Evolutionary conservation across 306 rosid species (phyloP).

Genomic region (Citrullus amarus): DNA sequence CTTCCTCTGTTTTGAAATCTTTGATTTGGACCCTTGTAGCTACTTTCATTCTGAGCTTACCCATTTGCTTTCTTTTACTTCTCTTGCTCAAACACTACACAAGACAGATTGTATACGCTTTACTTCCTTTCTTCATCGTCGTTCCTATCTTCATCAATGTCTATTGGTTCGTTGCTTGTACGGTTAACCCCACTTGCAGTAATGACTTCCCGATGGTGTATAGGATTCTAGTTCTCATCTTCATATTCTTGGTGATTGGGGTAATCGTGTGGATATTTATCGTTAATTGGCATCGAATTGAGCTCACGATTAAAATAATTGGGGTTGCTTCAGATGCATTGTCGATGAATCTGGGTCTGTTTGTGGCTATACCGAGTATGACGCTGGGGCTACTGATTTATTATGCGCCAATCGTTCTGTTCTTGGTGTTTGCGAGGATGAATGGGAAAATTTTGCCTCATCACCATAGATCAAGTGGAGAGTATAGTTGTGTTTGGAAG

Average conservation of each 20-base stretch:
- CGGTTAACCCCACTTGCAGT: constrained; percentile 45
- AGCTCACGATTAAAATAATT: constrained; percentile 66
- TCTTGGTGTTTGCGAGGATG: constrained; percentile 59
- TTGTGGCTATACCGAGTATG: constrained; percentile 53
- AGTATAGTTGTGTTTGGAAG: constrained; percentile 66
- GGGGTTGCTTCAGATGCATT: constrained; percentile 71
- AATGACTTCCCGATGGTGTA: constrained; percentile 50
- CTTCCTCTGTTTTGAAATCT: constrained; percentile 26
- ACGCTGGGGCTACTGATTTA: constrained; percentile 39
- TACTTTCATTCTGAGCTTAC: constrained; percentile 50
- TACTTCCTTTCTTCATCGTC: constrained; percentile 51
- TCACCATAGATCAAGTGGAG: constrained; percentile 21
- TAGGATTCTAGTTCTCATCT: constrained; percentile 44
- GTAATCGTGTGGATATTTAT: constrained; percentile 69
- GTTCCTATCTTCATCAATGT: constrained; percentile 68
- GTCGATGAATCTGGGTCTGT: constrained; percentile 50
- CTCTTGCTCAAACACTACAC: constrained; percentile 62
- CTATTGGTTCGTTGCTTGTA: constrained; percentile 88
- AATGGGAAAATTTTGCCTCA: constrained; percentile 50
- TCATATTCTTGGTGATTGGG: constrained; percentile 49
- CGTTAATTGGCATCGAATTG: constrained; percentile 70
- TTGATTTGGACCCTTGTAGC: constrained; percentile 63
- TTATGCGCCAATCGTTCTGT: constrained; percentile 62
- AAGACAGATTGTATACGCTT: constrained; percentile 62
- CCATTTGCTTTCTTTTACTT: constrained; percentile 51